A percentile compares a stretch with the other conserved stretches of the same genome.
Conservation (phyloP, 129 eudicot genomes). For the Dittrichia graveolens region DNA sequence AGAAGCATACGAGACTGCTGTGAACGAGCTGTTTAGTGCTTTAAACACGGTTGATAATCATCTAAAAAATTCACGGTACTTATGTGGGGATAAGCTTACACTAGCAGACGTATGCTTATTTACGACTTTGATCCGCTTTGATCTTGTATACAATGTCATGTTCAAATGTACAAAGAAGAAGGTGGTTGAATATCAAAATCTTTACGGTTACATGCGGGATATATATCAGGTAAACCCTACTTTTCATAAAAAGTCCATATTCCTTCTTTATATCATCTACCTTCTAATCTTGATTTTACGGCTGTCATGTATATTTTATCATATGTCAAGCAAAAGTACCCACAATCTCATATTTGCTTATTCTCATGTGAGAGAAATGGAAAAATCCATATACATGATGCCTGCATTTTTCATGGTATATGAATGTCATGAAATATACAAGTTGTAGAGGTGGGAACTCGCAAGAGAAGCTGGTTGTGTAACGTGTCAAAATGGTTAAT, state of each 20-base stretch:
- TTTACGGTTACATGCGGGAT: constrained; percentile 80
- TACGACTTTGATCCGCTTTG: constrained; percentile 89
- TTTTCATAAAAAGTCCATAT: neutral
- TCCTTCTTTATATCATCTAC: neutral
- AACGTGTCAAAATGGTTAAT: neutral
- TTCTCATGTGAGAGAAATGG: too few relatives aligned
- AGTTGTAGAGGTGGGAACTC: neutral
- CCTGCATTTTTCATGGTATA: neutral
- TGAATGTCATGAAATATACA: too few relatives aligned
- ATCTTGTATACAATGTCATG: constrained; percentile 79
- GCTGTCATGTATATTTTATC: neutral
- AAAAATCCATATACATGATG: neutral
- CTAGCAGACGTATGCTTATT: constrained; percentile 91
- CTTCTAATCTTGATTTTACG: neutral
- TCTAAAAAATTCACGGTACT: constrained; percentile 60
- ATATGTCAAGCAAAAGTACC: neutral
- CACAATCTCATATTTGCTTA: neutral
- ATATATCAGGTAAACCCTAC: constrained; percentile 72
- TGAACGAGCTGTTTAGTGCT: constrained; percentile 64
- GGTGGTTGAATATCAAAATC: constrained; percentile 72
- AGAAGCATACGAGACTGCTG: constrained; percentile 87
- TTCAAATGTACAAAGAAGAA: constrained; percentile 98
- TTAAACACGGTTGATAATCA: constrained; percentile 71
- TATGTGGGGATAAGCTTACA: constrained; percentile 85
- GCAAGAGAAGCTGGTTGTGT: neutral